Percentiles rank a stretch among this genome's conserved stretches.
Conservation (phyloP, 2,329 filamentous ascomycete species). For the Stylonectria norvegica region DNA sequence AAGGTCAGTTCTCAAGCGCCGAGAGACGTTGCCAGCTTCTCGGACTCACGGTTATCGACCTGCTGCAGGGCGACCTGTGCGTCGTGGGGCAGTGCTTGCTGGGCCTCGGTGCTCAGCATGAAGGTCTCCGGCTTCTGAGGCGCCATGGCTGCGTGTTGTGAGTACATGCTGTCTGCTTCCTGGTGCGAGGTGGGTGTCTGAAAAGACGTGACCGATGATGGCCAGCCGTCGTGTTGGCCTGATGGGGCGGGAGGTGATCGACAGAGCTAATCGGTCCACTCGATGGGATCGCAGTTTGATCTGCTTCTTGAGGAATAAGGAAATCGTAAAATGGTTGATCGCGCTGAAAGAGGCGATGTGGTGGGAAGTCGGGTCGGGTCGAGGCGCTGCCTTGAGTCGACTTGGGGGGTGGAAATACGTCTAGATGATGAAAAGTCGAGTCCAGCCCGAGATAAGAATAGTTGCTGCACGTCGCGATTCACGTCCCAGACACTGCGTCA, state of each 20-base stretch:
- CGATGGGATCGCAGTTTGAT: slow-evolving; percentile 13
- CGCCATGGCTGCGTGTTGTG: slow-evolving; percentile 82
- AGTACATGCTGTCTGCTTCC: slow-evolving; percentile 60
- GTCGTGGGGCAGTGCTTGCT: slow-evolving; percentile 93
- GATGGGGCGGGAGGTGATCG: slow-evolving; percentile 13
- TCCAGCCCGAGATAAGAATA: slow-evolving; percentile 43
- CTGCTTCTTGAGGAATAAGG: slow-evolving; percentile 5
- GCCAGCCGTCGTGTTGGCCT: slow-evolving; percentile 24
- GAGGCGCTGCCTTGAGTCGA: slow-evolving; percentile 36
- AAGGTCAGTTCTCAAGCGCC: slow-evolving; percentile 8
- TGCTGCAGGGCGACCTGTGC: slow-evolving; percentile 96
- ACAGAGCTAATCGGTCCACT: slow-evolving; percentile 12
- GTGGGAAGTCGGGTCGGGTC: slow-evolving; percentile 14
- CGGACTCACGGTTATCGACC: slow-evolving; percentile 84
- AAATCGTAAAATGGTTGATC: slow-evolving; percentile 5
- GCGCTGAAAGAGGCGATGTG: slow-evolving; percentile 7
- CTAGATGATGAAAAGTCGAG: slow-evolving; percentile 39
- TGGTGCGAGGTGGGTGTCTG: slow-evolving; percentile 12
- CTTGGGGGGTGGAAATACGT: slow-evolving; percentile 24
- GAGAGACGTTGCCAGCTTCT: slow-evolving; percentile 1
- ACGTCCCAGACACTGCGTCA: slow-evolving; percentile 43
- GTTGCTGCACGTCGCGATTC: slow-evolving; percentile 28
- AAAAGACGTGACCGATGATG: slow-evolving; percentile 25
- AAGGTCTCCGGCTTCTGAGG: slow-evolving; percentile 98
- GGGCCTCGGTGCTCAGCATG: slow-evolving; percentile 94